Evolutionary conservation across 306 rosid genomes (phyloP).

Genomic region (Lathyrus tuberosus): DNA sequence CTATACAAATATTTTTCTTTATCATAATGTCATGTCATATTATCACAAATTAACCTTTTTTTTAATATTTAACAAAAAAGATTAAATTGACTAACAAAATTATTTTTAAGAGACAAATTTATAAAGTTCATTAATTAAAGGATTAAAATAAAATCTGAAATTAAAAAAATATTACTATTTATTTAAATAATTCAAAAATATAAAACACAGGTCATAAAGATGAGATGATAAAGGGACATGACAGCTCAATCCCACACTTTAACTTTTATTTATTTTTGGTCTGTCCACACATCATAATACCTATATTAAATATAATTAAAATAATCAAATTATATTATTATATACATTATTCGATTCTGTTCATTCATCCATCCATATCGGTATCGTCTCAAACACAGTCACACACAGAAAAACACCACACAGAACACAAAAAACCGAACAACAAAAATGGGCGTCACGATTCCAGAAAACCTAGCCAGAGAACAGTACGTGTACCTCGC

Average conservation of each 20-base stretch:
- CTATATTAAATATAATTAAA: not conserved
- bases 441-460: conserved; percentile 44
- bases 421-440: not conserved
- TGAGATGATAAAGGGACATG: conserved; percentile 3
- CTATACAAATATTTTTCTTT: too few relatives aligned
- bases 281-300: not conserved
- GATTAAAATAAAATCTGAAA: too few relatives aligned
- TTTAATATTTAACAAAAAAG: too few relatives aligned
- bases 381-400: not conserved
- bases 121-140: too few relatives aligned
- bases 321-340: not conserved
- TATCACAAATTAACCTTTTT: too few relatives aligned
- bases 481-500: conserved; percentile 73
- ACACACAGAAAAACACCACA: not conserved
- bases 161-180: too few relatives aligned
- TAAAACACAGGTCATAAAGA: not conserved
- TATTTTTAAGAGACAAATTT: too few relatives aligned
- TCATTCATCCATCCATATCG: not conserved
- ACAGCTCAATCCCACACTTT: conserved; percentile 43
- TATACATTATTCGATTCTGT: not conserved
- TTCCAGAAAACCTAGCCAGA: conserved; percentile 66
- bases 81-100: too few relatives aligned
- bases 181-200: too few relatives aligned
- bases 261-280: not conserved
- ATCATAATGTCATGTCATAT: too few relatives aligned